Evolutionary conservation across 2,329 filamentous ascomycete genomes (phyloP).

Genomic region (Parafenestella ontariensis): DNA sequence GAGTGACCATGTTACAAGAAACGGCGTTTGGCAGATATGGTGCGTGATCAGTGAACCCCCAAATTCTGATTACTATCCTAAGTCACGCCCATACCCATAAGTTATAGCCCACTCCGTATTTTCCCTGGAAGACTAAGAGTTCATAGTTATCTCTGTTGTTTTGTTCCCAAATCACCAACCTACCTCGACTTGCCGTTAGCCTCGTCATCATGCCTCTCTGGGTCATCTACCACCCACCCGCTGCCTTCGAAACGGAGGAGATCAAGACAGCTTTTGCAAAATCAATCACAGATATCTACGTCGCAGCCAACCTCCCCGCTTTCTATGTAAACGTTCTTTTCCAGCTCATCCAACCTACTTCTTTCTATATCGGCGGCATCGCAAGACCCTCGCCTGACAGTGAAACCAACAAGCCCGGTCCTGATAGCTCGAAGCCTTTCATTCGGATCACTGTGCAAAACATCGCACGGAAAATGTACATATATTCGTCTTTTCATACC

Average conservation of each 20-base stretch:
- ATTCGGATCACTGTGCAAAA: constrained; percentile 47
- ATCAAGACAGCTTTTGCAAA: constrained; percentile 42
- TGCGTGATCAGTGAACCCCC: constrained; percentile 13
- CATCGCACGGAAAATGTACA: constrained; percentile 37
- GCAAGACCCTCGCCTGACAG: constrained; percentile 17
- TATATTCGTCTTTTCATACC: background rate
- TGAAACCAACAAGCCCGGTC: constrained; percentile 9
- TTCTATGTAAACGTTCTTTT: constrained; percentile 57
- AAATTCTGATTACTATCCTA: constrained; percentile 1
- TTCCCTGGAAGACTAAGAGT: background rate
- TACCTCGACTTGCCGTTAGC: background rate
- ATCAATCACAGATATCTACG: constrained; percentile 53
- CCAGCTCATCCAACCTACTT: constrained; percentile 32
- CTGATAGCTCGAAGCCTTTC: constrained; percentile 38
- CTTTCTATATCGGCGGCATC: constrained; percentile 44
- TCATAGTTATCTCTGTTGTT: background rate
- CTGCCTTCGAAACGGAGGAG: constrained; percentile 39
- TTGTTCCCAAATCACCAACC: background rate
- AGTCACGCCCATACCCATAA: background rate
- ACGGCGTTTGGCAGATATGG: background rate
- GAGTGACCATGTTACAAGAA: background rate
- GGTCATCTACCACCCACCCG: constrained; percentile 51
- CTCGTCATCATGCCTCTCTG: constrained; percentile 52
- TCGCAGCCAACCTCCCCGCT: constrained; percentile 45
- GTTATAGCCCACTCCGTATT: too few species aligned